Conservation (phyloP, 345 rosid genomes). For the Cardamine chenopodiifolia region DNA sequence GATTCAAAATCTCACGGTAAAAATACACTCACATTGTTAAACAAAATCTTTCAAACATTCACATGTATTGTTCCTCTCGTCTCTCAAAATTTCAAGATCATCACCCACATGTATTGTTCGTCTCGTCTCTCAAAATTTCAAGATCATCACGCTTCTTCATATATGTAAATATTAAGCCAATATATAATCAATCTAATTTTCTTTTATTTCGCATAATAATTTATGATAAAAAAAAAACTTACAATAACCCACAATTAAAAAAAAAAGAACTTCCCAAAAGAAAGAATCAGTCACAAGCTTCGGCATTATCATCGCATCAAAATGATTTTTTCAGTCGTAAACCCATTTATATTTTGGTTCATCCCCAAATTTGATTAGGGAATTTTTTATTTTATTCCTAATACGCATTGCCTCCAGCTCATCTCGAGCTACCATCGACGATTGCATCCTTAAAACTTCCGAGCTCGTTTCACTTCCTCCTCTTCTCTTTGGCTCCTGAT, state of each 20-base stretch:
- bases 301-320: not conserved
- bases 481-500: not conserved
- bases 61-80: not conserved
- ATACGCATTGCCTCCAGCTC: conserved; percentile 3
- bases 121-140: not conserved
- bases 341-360: conserved; percentile 11
- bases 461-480: not conserved
- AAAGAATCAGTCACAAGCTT: not conserved
- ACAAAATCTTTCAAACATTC: not conserved
- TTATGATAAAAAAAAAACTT: not conserved
- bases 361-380: not conserved
- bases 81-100: not conserved
- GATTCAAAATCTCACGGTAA: not conserved
- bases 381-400: not conserved
- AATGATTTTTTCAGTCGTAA: not conserved
- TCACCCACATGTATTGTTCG: not conserved
- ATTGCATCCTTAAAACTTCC: not conserved
- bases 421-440: conserved; percentile 14
- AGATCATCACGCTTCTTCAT: not conserved
- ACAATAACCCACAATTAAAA: not conserved
- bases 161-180: not conserved
- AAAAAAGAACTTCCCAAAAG: not conserved
- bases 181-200: not conserved
- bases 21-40: not conserved
- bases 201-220: not conserved